Conservation (phyloP, 2,329 filamentous ascomycete genomes). For the Aureobasidium melanogenum region DNA sequence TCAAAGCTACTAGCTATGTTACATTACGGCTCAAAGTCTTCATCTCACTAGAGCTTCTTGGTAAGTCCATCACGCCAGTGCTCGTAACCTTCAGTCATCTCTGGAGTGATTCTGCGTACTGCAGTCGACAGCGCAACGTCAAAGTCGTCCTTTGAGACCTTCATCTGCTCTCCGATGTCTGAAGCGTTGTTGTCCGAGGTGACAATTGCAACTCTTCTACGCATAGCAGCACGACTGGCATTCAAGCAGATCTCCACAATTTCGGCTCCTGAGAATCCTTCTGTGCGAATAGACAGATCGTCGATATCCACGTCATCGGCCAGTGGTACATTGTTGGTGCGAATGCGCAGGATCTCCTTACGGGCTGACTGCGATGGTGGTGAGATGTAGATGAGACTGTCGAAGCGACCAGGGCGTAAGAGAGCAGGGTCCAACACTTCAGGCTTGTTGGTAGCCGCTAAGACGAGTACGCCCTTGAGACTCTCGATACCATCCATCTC, state of each 20-base stretch:
- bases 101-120: slow-evolving; percentile 50
- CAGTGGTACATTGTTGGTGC: slow-evolving; percentile 53
- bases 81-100: slow-evolving; percentile 52
- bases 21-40: not conserved
- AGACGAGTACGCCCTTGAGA: slow-evolving; percentile 71
- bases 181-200: slow-evolving; percentile 3
- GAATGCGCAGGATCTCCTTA: slow-evolving; percentile 64
- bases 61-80: slow-evolving; percentile 12
- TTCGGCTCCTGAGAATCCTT: slow-evolving; percentile 81
- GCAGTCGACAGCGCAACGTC: slow-evolving; percentile 32
- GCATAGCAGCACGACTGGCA: slow-evolving; percentile 18
- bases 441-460: slow-evolving; percentile 87
- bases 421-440: slow-evolving; percentile 79
- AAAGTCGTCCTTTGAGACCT: slow-evolving; percentile 31
- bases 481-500: slow-evolving; percentile 94
- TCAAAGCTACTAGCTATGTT: not conserved
- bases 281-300: slow-evolving; percentile 53
- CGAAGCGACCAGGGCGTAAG: slow-evolving; percentile 76
- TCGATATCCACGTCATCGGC: slow-evolving; percentile 56
- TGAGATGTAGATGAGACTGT: slow-evolving; percentile 76
- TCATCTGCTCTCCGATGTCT: slow-evolving; percentile 21
- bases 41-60: not conserved
- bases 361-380: slow-evolving; percentile 67
- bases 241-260: slow-evolving; percentile 49
- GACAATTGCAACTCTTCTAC: not conserved